These are phyloP conservation scores for Pleoardoris graminearum DNA, from an alignment of 2,329 filamentous ascomycete species.

Conservation along the genomic window DNA sequence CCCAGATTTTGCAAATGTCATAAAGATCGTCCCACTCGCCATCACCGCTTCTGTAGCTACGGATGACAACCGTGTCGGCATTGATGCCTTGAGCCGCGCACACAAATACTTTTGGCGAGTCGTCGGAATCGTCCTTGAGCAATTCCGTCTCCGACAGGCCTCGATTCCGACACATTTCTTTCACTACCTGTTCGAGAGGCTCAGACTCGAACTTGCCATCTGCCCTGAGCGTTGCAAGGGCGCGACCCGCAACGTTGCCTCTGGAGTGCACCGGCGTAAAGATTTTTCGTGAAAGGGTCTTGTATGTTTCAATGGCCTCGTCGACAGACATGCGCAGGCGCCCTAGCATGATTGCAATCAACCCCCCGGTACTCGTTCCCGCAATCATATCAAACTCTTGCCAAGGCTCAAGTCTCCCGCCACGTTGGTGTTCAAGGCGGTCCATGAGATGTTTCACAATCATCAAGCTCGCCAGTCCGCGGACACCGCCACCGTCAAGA, in stretches of 20 bases:
- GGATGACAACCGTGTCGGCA: background rate
- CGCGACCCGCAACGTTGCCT: too few relatives aligned
- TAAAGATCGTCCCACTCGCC: background rate
- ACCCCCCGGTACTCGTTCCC: background rate
- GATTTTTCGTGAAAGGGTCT: background rate
- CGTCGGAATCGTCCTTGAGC: background rate
- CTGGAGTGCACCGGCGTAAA: background rate
- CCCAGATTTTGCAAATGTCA: slow-evolving; percentile 21
- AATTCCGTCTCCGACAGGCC: background rate
- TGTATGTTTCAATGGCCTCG: slow-evolving; percentile 5
- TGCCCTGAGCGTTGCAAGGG: background rate
- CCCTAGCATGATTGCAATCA: slow-evolving; percentile 13
- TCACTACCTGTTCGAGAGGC: background rate
- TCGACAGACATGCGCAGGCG: slow-evolving; percentile 6
- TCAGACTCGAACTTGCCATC: slow-evolving; percentile 4
- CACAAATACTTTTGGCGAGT: background rate
- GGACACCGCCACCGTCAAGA: slow-evolving; percentile 26
- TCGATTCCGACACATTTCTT: background rate
- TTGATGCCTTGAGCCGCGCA: background rate
- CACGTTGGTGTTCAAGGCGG: too few relatives aligned
- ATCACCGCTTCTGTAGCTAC: background rate
- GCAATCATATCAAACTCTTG: background rate
- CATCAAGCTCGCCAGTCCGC: slow-evolving; percentile 27
- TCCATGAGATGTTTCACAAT: slow-evolving; percentile 28
- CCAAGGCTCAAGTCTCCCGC: slow-evolving; percentile 14